Conservation (phyloP, 108 stramenopile species). For the Stephanodiscus triporus region DNA sequence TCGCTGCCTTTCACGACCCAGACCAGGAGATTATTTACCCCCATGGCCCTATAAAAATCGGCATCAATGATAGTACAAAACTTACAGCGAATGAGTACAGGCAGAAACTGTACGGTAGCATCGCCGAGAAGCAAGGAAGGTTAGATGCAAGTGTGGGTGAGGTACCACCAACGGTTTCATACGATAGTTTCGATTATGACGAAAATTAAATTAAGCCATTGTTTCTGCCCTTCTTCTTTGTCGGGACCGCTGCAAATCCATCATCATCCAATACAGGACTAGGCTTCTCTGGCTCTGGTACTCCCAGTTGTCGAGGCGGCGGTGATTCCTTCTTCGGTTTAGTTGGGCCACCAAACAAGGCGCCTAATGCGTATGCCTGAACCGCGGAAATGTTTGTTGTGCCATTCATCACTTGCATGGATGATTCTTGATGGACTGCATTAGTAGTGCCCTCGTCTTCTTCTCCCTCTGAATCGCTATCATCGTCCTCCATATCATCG, state of each 20-base stretch:
- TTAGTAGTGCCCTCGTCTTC: not conserved
- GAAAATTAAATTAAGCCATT: not conserved
- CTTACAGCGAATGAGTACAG: constrained; percentile 54
- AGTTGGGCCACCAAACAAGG: constrained; percentile 59
- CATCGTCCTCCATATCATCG: constrained; percentile 11
- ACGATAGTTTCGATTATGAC: constrained; percentile 10
- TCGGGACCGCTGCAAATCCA: constrained; percentile 64
- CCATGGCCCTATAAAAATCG: constrained; percentile 52
- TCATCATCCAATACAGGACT: constrained; percentile 69
- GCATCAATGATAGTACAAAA: constrained; percentile 53
- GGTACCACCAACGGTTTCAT: constrained; percentile 15
- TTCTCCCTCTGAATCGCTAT: constrained; percentile 4
- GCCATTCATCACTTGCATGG: not conserved
- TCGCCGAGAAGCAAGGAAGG: constrained; percentile 29
- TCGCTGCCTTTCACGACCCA: constrained; percentile 81
- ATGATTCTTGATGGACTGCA: constrained; percentile 14
- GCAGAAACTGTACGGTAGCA: constrained; percentile 39
- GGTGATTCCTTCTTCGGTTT: constrained; percentile 40
- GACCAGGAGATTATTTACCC: constrained; percentile 58
- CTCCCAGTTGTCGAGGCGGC: constrained; percentile 74
- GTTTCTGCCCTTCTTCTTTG: constrained; percentile 38
- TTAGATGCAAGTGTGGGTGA: constrained; percentile 2
- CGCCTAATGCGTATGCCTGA: constrained; percentile 45
- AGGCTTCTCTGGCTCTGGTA: constrained; percentile 53
- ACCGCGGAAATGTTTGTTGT: constrained; percentile 1